Base-by-base conservation (phyloP, 768 basidiomycete genomes). In the Amanita brunnescens region DNA sequence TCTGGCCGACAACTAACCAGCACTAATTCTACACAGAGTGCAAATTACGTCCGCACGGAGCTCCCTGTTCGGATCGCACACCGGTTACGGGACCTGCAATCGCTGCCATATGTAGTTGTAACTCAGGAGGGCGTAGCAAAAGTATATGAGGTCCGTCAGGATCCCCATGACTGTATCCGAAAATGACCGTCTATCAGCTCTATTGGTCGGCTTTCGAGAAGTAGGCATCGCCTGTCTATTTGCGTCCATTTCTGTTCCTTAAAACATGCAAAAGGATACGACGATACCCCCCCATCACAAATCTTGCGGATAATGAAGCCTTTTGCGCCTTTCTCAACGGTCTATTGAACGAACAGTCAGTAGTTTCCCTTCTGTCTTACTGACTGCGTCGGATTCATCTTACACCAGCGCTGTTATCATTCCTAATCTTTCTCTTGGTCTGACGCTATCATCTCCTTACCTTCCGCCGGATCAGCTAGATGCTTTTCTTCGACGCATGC, bases 151-250 rank as follows among this genome's bases (percentile, higher is more conserved):
- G 87, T 89, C 49, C 57, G 83, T 64, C 49, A 52, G 41, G 30
- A 13, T 48, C 24, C 2, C 33, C 8, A 54, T 39, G 23, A 6
- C 50, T 10, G 32, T 18, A n/a, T 40, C 37, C 8, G 6, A 51
- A 23, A 52, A 16, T 34, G 55, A 29, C 44, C 47, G n/a, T 41
- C 13, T 52, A 20, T 41, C 53, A 92, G 90, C 68, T 91, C 26
- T 93, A 93, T 63, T 90, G 87, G 85, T 76, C 78, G 48, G 88
- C 89, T 6, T 92, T 92, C 58, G 87, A 92, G 60, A 86, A 83
- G 88, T 91, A 61, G 21, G 52, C 29, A 67, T 55, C 10, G 18
- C 8, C 18, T n/a, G n/a, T n/a, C n/a, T 45, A 23, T 32, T 34
- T 41, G 10, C 12, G 10, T 21, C 44, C 44, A 20, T 14, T 45